These are phyloP conservation scores for Aspergillus ochraceus DNA, from an alignment of 2,329 filamentous ascomycete species.

Conservation along the genomic window DNA sequence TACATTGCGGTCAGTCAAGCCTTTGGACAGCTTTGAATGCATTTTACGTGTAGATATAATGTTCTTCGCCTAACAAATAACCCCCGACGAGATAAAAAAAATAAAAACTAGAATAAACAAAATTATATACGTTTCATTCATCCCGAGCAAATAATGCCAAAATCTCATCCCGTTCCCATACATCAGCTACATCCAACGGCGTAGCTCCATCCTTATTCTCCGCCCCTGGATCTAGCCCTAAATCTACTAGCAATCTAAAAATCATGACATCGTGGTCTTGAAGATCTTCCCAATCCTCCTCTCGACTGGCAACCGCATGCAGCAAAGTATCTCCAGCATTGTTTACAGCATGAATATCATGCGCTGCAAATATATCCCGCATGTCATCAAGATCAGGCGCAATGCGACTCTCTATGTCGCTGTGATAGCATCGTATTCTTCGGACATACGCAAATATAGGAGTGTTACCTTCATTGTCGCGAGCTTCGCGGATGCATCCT, in stretches of 20 bases:
- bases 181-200: constrained; percentile 13
- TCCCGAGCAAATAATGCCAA: constrained; percentile 12
- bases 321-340: constrained; percentile 10
- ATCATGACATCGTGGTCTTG: not conserved
- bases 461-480: constrained; percentile 7
- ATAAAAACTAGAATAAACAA: too few species aligned
- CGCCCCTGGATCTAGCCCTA: constrained; percentile 6
- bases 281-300: not conserved
- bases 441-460: constrained; percentile 4
- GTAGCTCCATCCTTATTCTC: constrained; percentile 14
- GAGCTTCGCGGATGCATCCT: constrained; percentile 2
- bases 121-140: constrained; percentile 1
- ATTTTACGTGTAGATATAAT: too few species aligned
- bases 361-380: not conserved
- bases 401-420: not conserved
- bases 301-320: constrained; percentile 3
- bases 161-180: constrained; percentile 7
- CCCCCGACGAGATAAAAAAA: too few species aligned
- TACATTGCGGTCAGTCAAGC: too few species aligned
- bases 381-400: not conserved
- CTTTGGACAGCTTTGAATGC: too few species aligned
- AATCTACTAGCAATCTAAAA: constrained; percentile 2
- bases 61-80: too few species aligned
- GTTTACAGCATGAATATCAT: constrained; percentile 6
- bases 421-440: not conserved